Percentiles rank a stretch among this genome's conserved stretches.
These are phyloP conservation scores for Alternaria triticina DNA, from an alignment of 2,329 filamentous ascomycete species.

Conservation along the genomic window DNA sequence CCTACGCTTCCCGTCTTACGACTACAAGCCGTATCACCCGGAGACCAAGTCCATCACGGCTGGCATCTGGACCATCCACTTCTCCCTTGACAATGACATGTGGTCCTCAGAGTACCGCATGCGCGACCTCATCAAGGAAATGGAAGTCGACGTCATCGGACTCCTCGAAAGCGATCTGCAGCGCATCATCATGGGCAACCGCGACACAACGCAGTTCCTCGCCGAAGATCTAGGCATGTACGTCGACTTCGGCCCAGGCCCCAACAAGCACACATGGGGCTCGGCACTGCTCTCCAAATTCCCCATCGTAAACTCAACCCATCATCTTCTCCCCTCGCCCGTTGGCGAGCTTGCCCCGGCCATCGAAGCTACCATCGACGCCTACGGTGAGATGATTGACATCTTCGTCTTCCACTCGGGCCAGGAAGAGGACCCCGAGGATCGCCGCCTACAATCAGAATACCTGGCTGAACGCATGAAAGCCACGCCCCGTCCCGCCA, in stretches of 20 bases:
- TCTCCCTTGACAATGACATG: conserved; percentile 98
- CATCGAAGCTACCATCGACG: conserved; percentile 94
- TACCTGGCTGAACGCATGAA: conserved; percentile 92
- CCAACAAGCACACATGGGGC: conserved; percentile 99
- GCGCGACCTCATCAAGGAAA: conserved; percentile 85
- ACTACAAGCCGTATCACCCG: conserved; percentile 88
- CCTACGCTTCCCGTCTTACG: conserved; percentile 87
- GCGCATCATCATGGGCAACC: conserved; percentile 99
- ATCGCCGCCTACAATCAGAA: conserved; percentile 82
- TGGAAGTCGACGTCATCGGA: conserved; percentile 98
- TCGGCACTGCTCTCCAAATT: conserved; percentile 93
- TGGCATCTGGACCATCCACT: conserved; percentile 99
- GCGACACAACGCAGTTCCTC: conserved; percentile 92
- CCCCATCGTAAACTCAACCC: conserved; percentile 94
- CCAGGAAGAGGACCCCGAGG: conserved; percentile 94
- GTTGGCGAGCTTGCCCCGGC: conserved; percentile 94
- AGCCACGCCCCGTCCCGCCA: conserved; percentile 75
- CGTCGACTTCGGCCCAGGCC: conserved; percentile 93
- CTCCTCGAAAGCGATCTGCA: conserved; percentile 91
- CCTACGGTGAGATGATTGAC: conserved; percentile 87
- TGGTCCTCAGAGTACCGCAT: conserved; percentile 96
- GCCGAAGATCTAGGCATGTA: conserved; percentile 99
- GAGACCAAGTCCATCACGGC: conserved; percentile 88
- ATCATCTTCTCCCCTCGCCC: conserved; percentile 91
- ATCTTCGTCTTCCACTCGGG: conserved; percentile 99